Conservation (phyloP, 352 stramenopile species). For the Peronospora farinosa region DNA sequence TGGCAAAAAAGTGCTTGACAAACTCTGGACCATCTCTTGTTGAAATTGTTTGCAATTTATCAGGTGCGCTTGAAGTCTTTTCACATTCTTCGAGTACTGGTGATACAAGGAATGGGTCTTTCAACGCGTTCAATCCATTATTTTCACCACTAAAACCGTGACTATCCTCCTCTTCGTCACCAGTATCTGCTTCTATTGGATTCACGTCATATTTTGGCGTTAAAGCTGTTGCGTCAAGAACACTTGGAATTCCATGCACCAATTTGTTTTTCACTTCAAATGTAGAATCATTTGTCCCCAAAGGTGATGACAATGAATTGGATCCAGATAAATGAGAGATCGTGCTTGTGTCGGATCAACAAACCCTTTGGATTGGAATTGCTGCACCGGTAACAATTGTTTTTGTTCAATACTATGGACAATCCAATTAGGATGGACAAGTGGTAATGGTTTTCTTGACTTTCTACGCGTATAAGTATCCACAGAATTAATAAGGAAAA, state of each 20-base stretch:
- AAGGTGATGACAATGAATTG: not conserved
- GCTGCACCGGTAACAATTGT: constrained; percentile 58
- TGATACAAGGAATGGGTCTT: not conserved
- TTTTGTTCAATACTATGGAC: constrained; percentile 78
- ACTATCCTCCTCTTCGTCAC: constrained; percentile 3
- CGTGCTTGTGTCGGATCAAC: constrained; percentile 55
- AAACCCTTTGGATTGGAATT: constrained; percentile 86
- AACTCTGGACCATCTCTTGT: constrained; percentile 69
- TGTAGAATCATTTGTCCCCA: not conserved
- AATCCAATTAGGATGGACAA: constrained; percentile 90
- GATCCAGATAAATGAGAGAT: constrained; percentile 22
- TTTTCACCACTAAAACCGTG: not conserved
- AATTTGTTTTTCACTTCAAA: constrained; percentile 7
- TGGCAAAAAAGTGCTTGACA: constrained; percentile 76
- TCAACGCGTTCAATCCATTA: not conserved
- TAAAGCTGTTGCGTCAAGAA: not conserved
- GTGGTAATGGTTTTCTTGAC: constrained; percentile 49
- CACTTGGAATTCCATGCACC: not conserved
- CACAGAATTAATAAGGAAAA: not conserved
- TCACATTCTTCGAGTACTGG: not conserved
- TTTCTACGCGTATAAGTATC: constrained; percentile 33
- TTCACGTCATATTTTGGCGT: not conserved
- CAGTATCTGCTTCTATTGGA: not conserved
- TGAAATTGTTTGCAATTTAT: constrained; percentile 41
- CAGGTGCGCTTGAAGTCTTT: not conserved